A percentile compares a stretch with the other conserved stretches of the same genome.
phyloP scores from a whole-genome alignment of 2,329 filamentous ascomycete species.

The Apiospora malaysiana region DNA sequence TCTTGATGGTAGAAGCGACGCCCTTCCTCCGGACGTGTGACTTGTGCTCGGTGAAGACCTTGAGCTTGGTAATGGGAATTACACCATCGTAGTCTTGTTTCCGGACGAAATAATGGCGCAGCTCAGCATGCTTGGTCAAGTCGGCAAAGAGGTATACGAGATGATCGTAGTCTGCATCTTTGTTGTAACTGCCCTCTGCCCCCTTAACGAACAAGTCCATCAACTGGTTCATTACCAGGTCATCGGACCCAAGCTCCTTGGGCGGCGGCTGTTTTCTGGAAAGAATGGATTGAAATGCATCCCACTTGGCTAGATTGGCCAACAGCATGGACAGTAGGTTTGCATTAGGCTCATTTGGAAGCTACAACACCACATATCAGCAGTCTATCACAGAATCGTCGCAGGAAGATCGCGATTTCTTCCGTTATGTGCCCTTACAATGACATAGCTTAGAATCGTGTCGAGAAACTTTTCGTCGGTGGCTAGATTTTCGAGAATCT shows the following conservation, averaged over 20 bases:
- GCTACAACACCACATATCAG: conserved; percentile 47
- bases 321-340: conserved; percentile 90
- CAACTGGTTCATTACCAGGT: conserved; percentile 83
- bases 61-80: conserved; percentile 89
- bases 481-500: conserved; percentile 74
- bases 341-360: conserved; percentile 77
- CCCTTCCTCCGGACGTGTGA: conserved; percentile 85
- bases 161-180: conserved; percentile 87
- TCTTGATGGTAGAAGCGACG: conserved; percentile 97
- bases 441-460: conserved; percentile 73
- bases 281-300: conserved; percentile 72
- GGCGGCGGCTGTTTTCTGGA: conserved; percentile 71
- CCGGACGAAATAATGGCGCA: conserved; percentile 76
- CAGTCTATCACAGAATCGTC: too few relatives aligned
- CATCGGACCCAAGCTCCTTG: conserved; percentile 72
- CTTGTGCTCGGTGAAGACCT: conserved; percentile 91
- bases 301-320: conserved; percentile 86
- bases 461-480: conserved; percentile 84
- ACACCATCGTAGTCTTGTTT: conserved; percentile 79
- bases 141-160: conserved; percentile 94
- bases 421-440: conserved; percentile 57
- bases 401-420: not conserved
- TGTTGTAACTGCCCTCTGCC: conserved; percentile 81
- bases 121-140: conserved; percentile 79
- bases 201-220: conserved; percentile 97